These are phyloP conservation scores for Mycena metata DNA, from an alignment of 768 basidiomycete species.

Conservation along the genomic window DNA sequence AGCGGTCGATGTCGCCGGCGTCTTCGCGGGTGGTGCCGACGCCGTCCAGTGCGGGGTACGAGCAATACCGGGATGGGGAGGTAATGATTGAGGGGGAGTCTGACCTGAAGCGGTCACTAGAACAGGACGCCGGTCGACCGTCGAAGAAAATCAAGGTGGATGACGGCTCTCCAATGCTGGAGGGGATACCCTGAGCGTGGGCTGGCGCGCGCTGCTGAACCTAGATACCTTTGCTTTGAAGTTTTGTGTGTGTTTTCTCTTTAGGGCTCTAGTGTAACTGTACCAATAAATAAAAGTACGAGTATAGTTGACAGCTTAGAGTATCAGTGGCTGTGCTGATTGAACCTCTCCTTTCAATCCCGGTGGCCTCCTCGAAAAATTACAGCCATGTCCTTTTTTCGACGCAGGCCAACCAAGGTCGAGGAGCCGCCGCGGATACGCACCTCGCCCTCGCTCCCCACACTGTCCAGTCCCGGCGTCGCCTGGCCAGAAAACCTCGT, in stretches of 20 bases:
- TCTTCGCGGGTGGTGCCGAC: conserved; percentile 69
- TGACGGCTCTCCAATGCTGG: conserved; percentile 53
- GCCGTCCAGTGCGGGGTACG: conserved; percentile 58
- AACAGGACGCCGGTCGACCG: conserved; percentile 66
- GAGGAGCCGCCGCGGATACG: conserved; percentile 66
- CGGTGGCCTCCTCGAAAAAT: conserved; percentile 28
- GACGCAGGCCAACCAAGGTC: conserved; percentile 74
- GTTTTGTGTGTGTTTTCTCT: conserved; percentile 27
- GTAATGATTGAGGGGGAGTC: conserved; percentile 60
- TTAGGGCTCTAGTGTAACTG: conserved; percentile 30
- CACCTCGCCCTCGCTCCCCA: conserved; percentile 85
- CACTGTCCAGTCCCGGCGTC: conserved; percentile 79
- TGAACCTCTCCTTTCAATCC: conserved; percentile 38
- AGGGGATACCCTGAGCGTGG: conserved; percentile 67
- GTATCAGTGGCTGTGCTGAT: conserved; percentile 5
- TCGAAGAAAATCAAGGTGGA: conserved; percentile 82
- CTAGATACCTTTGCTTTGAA: conserved; percentile 39
- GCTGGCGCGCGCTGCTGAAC: conserved; percentile 42
- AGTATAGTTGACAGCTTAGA: not conserved
- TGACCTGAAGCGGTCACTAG: conserved; percentile 73
- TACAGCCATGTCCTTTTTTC: conserved; percentile 78
- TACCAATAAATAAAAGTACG: not conserved
- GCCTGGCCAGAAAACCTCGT: conserved; percentile 90
- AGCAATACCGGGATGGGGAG: conserved; percentile 52
- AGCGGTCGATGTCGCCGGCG: conserved; percentile 66